A percentile compares a stretch with the other conserved stretches of the same genome.
Conservation (phyloP, 208 protist species). For the Vickermania ingenoplastis region DNA sequence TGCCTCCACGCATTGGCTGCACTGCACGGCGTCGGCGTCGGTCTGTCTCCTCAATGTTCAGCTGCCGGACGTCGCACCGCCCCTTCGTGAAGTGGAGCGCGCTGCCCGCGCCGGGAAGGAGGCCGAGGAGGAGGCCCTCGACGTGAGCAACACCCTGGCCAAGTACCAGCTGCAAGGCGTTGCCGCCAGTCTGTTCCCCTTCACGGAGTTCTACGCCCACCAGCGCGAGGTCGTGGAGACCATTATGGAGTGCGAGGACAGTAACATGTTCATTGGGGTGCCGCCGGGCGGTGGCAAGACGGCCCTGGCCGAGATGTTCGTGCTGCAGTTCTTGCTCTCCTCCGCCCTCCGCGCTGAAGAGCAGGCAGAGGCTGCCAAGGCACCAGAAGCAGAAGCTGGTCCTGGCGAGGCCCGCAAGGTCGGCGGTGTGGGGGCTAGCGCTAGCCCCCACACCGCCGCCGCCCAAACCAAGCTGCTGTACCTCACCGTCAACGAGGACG, state of each 20-base stretch:
- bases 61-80: slow-evolving; percentile 66
- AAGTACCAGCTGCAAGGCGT: slow-evolving; percentile 71
- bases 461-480: slow-evolving; percentile 58
- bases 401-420: background rate
- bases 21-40: slow-evolving; percentile 42
- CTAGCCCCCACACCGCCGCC: background rate
- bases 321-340: slow-evolving; percentile 67
- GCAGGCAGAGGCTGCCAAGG: slow-evolving; percentile 5
- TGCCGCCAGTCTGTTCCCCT: slow-evolving; percentile 85
- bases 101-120: slow-evolving; percentile 30
- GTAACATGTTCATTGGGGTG: slow-evolving; percentile 94
- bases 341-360: slow-evolving; percentile 21
- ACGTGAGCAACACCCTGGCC: slow-evolving; percentile 66
- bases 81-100: slow-evolving; percentile 58
- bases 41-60: slow-evolving; percentile 94
- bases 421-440: background rate
- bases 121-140: slow-evolving; percentile 51
- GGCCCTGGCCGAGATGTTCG: slow-evolving; percentile 77
- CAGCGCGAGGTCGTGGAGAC: slow-evolving; percentile 93
- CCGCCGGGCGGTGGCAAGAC: slow-evolving; percentile 96
- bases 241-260: slow-evolving; percentile 87
- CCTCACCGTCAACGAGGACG: slow-evolving; percentile 58
- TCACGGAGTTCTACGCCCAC: slow-evolving; percentile 89
- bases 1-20: slow-evolving; percentile 88
- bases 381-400: background rate